Base-by-base conservation (phyloP, 352 stramenopile species). In the Phytopythium aichiense region DNA sequence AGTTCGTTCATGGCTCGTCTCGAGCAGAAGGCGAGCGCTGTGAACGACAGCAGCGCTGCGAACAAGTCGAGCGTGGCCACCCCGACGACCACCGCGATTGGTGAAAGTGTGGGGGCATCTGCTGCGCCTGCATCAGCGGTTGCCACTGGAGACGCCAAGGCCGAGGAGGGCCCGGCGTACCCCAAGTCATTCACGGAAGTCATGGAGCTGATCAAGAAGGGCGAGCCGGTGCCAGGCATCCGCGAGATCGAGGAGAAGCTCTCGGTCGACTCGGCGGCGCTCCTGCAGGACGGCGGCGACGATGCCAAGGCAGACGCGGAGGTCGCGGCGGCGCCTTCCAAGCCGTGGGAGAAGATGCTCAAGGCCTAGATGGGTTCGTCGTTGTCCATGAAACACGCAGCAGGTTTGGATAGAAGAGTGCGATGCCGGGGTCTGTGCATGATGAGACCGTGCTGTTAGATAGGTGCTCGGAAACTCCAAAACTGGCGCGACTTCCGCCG, bases 151-250 rank as follows among this genome's bases (percentile, higher is more conserved):
- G 74, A 81, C 30, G 70, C 61, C 2, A 59, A 61, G 49, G 67
- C 57, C 20, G 55, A 42, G 7, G 59, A 48, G 2, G 73, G 75
- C 4, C 83, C 83, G 22, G 61, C 75, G 28, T 90, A 88, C 55
- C 83, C 83, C 0, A 72, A 87, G 56, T 89, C 83, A 7, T 92
- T 92, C 59, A 82, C 71, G 11, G 79, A 92, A 9, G 79, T 92
- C 35, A 87, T 89, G 79, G 74, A 86, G 65, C 71, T 89, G 64
- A 69, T 92, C 45, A 81, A 89, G 59, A 87, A 87, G 63, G 80
- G 80, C 15, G 83, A 90, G 56, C 72, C 66, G 12, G 80, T 91
- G n/a, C 80, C 82, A 6, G 82, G 80, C 7, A 89, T 91, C 61
- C 78, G 83, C 22, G 72, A 89, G 25, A 89, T 91, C 33, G 79